A percentile compares a stretch with the other conserved stretches of the same genome.
These are phyloP conservation scores for Aspergillus incahuasiensis DNA, from an alignment of 495 filamentous ascomycete genomes.

Conservation along the genomic window DNA sequence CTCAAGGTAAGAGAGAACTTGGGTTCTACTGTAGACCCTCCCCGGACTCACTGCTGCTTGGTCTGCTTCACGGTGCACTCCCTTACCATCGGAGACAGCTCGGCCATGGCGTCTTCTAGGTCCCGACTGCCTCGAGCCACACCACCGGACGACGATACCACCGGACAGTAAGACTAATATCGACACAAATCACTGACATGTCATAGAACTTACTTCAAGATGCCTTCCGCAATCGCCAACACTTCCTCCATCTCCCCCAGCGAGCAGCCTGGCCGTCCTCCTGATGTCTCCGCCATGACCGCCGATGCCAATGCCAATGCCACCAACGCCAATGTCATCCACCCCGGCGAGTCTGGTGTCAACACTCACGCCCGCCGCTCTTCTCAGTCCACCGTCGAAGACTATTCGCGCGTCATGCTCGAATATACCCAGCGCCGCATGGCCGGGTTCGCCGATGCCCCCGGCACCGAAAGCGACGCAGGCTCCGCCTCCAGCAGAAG, in stretches of 20 bases:
- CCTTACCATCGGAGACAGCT: no score
- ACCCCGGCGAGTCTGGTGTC: slow-evolving; percentile 20
- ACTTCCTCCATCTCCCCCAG: neutral
- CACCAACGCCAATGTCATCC: slow-evolving; percentile 18
- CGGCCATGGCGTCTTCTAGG: no score
- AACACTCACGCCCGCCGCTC: neutral
- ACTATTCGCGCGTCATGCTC: slow-evolving; percentile 45
- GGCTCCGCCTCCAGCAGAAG: slow-evolving; percentile 27
- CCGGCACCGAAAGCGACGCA: slow-evolving; percentile 13
- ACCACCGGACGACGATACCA: no score
- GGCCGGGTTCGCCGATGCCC: slow-evolving; percentile 31
- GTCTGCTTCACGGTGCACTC: no score
- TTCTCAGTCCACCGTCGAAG: slow-evolving; percentile 26
- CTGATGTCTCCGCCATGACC: neutral
- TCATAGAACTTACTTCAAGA: neutral
- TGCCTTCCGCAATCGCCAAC: neutral
- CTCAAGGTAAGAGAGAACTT: neutral
- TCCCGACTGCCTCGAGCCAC: no score
- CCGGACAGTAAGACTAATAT: no score
- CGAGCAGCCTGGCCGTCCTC: neutral
- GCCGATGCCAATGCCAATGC: neutral
- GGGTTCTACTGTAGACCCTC: neutral
- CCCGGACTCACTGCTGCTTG: neutral
- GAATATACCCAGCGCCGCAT: slow-evolving; percentile 45
- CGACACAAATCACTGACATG: neutral